Evolutionary conservation across 805 yeast genomes (phyloP).

Genomic region (Zygosaccharomyces bisporus): DNA sequence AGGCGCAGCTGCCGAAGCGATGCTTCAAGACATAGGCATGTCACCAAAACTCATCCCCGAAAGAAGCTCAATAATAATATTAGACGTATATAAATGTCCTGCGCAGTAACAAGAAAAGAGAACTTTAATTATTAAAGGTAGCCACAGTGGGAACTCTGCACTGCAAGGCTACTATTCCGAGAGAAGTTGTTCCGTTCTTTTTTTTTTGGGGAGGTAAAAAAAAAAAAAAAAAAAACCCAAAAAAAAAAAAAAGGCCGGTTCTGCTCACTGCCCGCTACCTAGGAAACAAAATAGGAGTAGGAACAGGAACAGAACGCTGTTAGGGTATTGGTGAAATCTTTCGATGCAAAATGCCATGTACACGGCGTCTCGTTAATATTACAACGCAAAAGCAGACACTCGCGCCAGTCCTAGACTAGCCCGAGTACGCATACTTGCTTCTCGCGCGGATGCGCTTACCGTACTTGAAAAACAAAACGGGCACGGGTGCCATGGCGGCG

Average conservation of each 20-base stretch:
- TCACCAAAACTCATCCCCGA: no score
- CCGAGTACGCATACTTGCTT: constrained; percentile 42
- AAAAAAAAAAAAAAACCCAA: no score
- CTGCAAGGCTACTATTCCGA: background rate
- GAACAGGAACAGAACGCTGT: background rate
- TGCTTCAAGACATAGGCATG: no score
- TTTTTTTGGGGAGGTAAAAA: no score
- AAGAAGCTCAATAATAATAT: background rate
- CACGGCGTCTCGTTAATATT: background rate
- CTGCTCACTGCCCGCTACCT: no score
- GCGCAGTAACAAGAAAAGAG: background rate
- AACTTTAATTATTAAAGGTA: background rate
- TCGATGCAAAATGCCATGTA: background rate
- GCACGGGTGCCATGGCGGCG: constrained; percentile 58
- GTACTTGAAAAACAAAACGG: constrained; percentile 57
- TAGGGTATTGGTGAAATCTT: background rate
- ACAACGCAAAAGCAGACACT: background rate
- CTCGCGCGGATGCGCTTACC: constrained; percentile 54
- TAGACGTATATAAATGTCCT: background rate
- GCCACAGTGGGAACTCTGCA: background rate
- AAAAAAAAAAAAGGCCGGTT: no score
- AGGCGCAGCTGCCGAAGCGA: background rate
- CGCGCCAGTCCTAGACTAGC: no score
- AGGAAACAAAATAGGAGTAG: no score
- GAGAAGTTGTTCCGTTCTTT: background rate